phyloP scores from a whole-genome alignment of 768 basidiomycete genomes.

The Rhizopogon vinicolor region DNA sequence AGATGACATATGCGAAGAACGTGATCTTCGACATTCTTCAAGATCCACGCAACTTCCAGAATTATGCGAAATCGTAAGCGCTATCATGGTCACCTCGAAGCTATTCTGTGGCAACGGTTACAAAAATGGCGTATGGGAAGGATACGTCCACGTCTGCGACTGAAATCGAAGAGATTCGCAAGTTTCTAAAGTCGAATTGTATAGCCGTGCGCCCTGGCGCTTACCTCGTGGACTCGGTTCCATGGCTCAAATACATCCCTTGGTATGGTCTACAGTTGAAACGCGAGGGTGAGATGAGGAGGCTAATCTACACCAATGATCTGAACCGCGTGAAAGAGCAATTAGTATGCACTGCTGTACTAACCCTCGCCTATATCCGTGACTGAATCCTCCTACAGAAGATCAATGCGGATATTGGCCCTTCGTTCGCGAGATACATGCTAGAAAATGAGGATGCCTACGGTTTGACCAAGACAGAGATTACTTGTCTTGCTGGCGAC shows the following conservation, averaged over 20 bases:
- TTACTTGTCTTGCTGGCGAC: conserved; percentile 51
- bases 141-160: not conserved
- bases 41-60: conserved; percentile 17
- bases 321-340: conserved; percentile 37
- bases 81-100: conserved; percentile 13
- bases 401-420: not conserved
- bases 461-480: conserved; percentile 43
- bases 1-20: conserved; percentile 26
- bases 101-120: conserved; percentile 4
- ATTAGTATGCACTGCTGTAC: conserved; percentile 24
- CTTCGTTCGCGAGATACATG: conserved; percentile 45
- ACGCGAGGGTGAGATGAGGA: conserved; percentile 47
- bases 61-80: conserved; percentile 27
- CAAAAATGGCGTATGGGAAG: conserved; percentile 9
- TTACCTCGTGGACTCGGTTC: conserved; percentile 29
- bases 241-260: conserved; percentile 42
- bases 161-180: conserved; percentile 12
- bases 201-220: conserved; percentile 22
- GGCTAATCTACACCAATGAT: conserved; percentile 42
- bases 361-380: too few relatives aligned
- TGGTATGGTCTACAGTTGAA: conserved; percentile 54
- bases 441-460: conserved; percentile 44
- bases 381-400: not conserved
- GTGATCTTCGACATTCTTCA: conserved; percentile 9
- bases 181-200: conserved; percentile 15